Conservation (phyloP, 345 rosid genomes). For the Aquilaria yunnanensis region DNA sequence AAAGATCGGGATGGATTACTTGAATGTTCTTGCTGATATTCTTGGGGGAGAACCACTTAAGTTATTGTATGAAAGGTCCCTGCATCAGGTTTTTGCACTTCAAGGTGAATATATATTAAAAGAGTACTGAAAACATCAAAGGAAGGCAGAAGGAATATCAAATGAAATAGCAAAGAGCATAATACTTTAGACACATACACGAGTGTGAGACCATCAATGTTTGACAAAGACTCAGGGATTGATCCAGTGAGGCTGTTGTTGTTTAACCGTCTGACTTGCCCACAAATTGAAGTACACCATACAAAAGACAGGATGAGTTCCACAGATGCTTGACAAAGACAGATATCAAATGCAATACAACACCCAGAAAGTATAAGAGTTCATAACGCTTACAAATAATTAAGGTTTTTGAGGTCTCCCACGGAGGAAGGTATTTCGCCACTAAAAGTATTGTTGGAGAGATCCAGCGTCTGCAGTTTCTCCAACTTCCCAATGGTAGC, state of each 20-base stretch:
- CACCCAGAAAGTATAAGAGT: not conserved
- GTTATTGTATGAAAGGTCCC: slow-evolving; percentile 94
- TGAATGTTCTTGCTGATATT: slow-evolving; percentile 89
- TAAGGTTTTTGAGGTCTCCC: slow-evolving; percentile 71
- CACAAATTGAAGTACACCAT: slow-evolving; percentile 13
- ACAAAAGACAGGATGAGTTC: slow-evolving; percentile 7
- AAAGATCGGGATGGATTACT: slow-evolving; percentile 40
- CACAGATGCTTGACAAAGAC: not conserved
- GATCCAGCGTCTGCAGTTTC: slow-evolving; percentile 88
- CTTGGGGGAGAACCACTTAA: slow-evolving; percentile 89
- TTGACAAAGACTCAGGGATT: slow-evolving; percentile 76
- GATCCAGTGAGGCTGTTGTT: slow-evolving; percentile 87
- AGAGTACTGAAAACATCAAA: not conserved
- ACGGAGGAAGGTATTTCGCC: slow-evolving; percentile 74
- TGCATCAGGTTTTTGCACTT: slow-evolving; percentile 23
- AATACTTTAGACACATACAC: slow-evolving; percentile 51
- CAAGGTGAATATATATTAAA: not conserved
- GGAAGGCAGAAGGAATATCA: not conserved
- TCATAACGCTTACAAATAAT: slow-evolving; percentile 63
- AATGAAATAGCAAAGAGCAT: not conserved
- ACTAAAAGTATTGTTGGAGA: slow-evolving; percentile 73
- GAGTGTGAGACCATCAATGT: slow-evolving; percentile 74
- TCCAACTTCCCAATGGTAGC: slow-evolving; percentile 72
- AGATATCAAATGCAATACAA: slow-evolving; percentile 1
- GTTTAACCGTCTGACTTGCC: slow-evolving; percentile 73